Base-by-base conservation (phyloP, 2,329 filamentous ascomycete species). In the Lasiodiplodia theobromae region DNA sequence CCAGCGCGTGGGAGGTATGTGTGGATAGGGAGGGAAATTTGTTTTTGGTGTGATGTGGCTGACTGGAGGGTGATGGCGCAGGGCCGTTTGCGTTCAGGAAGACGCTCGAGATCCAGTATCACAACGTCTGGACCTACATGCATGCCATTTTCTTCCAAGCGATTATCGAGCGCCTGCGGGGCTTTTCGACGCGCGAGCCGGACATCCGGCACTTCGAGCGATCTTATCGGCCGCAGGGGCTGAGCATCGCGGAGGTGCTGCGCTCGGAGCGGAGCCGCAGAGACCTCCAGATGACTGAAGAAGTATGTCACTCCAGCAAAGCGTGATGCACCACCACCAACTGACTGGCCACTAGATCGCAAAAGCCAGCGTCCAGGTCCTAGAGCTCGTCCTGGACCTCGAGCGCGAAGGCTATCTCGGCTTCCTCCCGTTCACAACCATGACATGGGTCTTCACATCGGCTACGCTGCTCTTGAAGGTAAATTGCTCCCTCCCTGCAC, bases 81-180 rank as follows among this genome's bases (percentile, higher is more conserved):
- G 58, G 58, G 0, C 58, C 58, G 2, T 14, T 52, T 18, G 58
- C 44, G 18, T 28, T 63, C 18, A 28, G 58, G 18, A 63, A 37
- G 47, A 52, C 25, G 25, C 16, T 63, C 25, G 58, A 63, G 28
- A 63, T 63, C n/a, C 58, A 63, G 18, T 63, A 63, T 31, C 25
- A 63, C 58, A 63, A 52, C n/a, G 6, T 63, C 4, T 52, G 58
- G 58, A 63, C 28, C 4, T 63, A 63, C 23, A 18, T 63, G 28
- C 58, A 63, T 18, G 58, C 58, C 8, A 37, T 63, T n/a, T 12
- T n/a, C 4, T 63, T 63, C 47, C 58, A 63, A 52, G 58, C 58
- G 2, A 28, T 63, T 2, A 37, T 63, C 11, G 58, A 63, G n/a
- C 58, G 58, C 7, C 28, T 63, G 44, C 58, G 47, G 28, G 44